Evolutionary conservation across 371 early-diverging fungal genomes (phyloP).

Genomic region (Nematocida parisii): DNA sequence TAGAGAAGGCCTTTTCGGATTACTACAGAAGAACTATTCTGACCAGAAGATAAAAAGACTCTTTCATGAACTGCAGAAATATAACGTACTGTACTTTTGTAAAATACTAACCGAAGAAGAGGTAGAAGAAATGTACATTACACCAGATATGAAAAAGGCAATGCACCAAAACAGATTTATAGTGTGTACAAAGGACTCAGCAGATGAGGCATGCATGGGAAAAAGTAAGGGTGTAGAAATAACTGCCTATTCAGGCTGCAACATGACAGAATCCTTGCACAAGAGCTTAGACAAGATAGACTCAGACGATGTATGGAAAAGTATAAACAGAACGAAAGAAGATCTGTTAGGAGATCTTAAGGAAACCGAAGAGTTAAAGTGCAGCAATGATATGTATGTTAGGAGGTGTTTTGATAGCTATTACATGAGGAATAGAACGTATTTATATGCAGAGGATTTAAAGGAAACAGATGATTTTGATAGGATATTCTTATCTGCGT

Average conservation of each 20-base stretch:
- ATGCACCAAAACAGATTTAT: not conserved
- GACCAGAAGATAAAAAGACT: not conserved
- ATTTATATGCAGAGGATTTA: not conserved
- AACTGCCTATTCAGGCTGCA: not conserved
- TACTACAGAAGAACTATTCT: slow-evolving; percentile 3
- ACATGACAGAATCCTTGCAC: not conserved
- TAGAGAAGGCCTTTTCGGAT: not conserved
- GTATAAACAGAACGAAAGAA: not conserved
- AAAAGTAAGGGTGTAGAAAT: not conserved
- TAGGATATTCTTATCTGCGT: slow-evolving; percentile 8
- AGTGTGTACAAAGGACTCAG: not conserved
- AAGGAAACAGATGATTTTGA: not conserved
- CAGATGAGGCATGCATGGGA: not conserved
- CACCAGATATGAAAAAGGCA: not conserved
- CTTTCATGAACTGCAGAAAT: slow-evolving; percentile 12
- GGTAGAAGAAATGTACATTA: not conserved
- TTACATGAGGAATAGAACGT: not conserved
- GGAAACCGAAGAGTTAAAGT: not conserved
- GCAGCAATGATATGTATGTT: not conserved
- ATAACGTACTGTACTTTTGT: slow-evolving; percentile 14
- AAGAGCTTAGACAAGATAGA: not conserved
- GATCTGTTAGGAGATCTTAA: not conserved
- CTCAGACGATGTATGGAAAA: not conserved
- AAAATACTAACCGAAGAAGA: not conserved
- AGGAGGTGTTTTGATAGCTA: slow-evolving; percentile 22